These are phyloP conservation scores for Amylocystis lapponica DNA, from an alignment of 768 basidiomycete genomes.

Conservation along the genomic window DNA sequence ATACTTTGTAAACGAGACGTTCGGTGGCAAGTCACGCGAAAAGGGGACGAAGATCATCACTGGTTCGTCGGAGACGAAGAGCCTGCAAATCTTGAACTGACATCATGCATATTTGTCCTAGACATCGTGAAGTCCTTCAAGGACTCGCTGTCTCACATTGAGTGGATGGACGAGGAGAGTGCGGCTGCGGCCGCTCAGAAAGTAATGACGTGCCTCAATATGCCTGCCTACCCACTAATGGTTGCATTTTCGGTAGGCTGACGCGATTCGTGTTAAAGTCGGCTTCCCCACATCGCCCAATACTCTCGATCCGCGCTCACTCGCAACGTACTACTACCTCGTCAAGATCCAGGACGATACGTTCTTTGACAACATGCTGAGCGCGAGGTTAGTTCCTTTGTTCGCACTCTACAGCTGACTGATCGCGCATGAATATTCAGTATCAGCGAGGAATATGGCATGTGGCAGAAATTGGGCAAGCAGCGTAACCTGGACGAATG, in stretches of 20 bases:
- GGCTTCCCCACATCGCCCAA: constrained; percentile 90
- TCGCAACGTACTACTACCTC: constrained; percentile 68
- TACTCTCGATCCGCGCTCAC: constrained; percentile 60
- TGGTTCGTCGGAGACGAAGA: constrained; percentile 34
- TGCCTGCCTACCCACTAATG: neutral
- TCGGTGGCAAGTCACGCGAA: constrained; percentile 69
- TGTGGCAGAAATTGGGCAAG: constrained; percentile 72
- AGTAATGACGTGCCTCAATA: constrained; percentile 35
- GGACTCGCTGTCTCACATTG: constrained; percentile 59
- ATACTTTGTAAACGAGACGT: constrained; percentile 83
- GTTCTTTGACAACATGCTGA: constrained; percentile 84
- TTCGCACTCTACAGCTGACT: neutral
- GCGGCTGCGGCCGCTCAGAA: constrained; percentile 81
- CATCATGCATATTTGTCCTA: constrained; percentile 24
- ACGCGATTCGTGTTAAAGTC: constrained; percentile 83
- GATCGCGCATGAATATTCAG: constrained; percentile 28
- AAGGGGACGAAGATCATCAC: constrained; percentile 82
- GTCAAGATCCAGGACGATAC: constrained; percentile 59
- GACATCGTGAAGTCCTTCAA: constrained; percentile 85
- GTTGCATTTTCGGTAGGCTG: constrained; percentile 42
- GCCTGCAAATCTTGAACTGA: neutral
- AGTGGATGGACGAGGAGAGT: constrained; percentile 91
- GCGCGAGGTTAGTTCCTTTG: constrained; percentile 41
- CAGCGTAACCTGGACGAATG: constrained; percentile 66
- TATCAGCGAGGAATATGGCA: constrained; percentile 53